These are phyloP conservation scores for Hyphopichia khmerensis DNA, from an alignment of 1,139 yeast genomes.

Conservation along the genomic window DNA sequence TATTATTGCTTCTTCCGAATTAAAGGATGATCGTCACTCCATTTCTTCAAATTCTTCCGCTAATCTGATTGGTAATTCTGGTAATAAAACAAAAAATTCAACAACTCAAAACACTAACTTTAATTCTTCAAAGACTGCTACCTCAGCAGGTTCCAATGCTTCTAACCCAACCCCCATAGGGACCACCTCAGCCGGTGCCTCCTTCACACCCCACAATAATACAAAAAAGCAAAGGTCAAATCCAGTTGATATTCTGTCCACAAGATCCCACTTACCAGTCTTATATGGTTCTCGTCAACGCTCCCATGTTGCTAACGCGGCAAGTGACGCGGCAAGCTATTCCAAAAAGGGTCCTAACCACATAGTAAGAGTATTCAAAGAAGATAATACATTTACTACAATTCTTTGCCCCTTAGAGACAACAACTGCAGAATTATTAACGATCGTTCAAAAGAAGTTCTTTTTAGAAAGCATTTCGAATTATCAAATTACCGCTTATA, in stretches of 20 bases:
- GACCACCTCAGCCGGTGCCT: not conserved
- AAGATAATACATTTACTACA: conserved; percentile 82
- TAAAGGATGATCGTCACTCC: not conserved
- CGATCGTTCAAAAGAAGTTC: conserved; percentile 70
- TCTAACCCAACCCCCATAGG: not conserved
- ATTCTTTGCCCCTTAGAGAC: conserved; percentile 73
- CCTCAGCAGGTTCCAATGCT: not conserved
- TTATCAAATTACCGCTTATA: conserved; percentile 74
- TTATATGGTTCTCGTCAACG: conserved; percentile 36
- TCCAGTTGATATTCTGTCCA: not conserved
- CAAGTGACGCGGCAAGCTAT: conserved; percentile 11
- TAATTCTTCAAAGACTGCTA: not conserved
- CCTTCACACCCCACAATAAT: not conserved
- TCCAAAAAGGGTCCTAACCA: conserved; percentile 38
- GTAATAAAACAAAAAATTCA: too few species aligned
- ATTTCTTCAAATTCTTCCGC: conserved; percentile 1
- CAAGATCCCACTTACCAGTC: conserved; percentile 25
- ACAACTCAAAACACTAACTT: not conserved
- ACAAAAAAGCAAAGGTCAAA: not conserved
- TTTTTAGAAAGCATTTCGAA: conserved; percentile 69
- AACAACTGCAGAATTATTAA: conserved; percentile 72
- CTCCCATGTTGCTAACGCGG: conserved; percentile 22
- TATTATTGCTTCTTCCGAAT: not conserved
- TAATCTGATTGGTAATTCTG: not conserved
- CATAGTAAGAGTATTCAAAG: conserved; percentile 69